Percentiles rank a stretch among this genome's conserved stretches.
Evolutionary conservation across 106 monocot species (phyloP).

Genomic region (Alisma plantagoaquatica): DNA sequence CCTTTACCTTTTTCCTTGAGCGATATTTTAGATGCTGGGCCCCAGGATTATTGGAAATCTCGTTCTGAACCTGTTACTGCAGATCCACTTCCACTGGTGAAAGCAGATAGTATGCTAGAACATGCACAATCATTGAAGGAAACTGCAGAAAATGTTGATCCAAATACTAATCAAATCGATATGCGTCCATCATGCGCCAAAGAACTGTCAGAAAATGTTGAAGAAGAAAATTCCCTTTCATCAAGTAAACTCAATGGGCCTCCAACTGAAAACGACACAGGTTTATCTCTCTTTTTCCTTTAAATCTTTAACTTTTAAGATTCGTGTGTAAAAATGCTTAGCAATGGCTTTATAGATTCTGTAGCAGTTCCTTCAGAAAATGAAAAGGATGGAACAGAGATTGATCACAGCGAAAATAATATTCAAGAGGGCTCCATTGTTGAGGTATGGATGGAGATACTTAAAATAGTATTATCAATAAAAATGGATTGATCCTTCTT

Average conservation of each 20-base stretch:
- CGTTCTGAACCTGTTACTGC: too few relatives aligned
- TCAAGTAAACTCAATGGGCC: slow-evolving; percentile 12
- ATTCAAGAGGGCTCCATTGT: slow-evolving; percentile 55
- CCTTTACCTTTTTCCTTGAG: slow-evolving; percentile 64
- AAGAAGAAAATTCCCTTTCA: slow-evolving; percentile 3
- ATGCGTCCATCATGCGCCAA: slow-evolving; percentile 9
- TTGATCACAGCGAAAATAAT: slow-evolving; percentile 19
- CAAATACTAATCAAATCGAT: too few relatives aligned
- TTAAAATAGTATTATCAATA: too few relatives aligned
- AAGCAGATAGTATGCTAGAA: slow-evolving; percentile 5
- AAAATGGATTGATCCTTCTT: too few relatives aligned
- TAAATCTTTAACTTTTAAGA: too few relatives aligned
- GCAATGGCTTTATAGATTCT: too few relatives aligned
- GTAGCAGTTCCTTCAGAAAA: too few relatives aligned
- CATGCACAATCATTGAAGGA: slow-evolving; percentile 5
- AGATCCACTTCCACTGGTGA: too few relatives aligned
- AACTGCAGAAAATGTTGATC: too few relatives aligned
- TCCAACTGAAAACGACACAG: slow-evolving; percentile 17
- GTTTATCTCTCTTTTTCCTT: too few relatives aligned
- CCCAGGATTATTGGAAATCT: slow-evolving; percentile 55
- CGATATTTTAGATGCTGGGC: slow-evolving; percentile 66
- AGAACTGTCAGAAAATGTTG: slow-evolving; percentile 13
- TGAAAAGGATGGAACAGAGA: slow-evolving; percentile 11
- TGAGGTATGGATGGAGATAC: slow-evolving; percentile 73
- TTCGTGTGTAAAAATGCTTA: too few relatives aligned